Evolutionary conservation across 2,329 filamentous ascomycete genomes (phyloP).

Genomic region (Coccinonectria pachysandricola): DNA sequence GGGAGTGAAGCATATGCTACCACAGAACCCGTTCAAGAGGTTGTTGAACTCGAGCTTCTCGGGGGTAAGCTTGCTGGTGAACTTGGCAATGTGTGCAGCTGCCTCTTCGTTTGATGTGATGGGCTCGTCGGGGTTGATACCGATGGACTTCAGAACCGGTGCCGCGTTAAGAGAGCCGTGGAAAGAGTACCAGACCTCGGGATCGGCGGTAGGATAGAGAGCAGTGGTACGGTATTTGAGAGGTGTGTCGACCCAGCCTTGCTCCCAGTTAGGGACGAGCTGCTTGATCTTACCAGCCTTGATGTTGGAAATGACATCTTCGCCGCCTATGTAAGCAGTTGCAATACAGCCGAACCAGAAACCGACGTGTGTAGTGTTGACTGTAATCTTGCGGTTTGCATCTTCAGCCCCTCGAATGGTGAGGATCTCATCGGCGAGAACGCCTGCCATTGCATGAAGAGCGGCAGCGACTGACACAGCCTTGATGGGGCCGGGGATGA

Average conservation of each 20-base stretch:
- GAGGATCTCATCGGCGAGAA: slow-evolving; percentile 27
- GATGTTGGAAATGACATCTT: background rate
- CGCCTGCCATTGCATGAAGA: slow-evolving; percentile 24
- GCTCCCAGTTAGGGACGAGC: background rate
- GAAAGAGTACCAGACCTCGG: slow-evolving; percentile 37
- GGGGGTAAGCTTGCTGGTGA: slow-evolving; percentile 10
- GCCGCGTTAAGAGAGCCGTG: slow-evolving; percentile 39
- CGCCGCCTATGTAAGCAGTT: background rate
- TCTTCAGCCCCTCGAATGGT: slow-evolving; percentile 18
- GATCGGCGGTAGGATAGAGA: slow-evolving; percentile 37
- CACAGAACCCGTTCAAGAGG: slow-evolving; percentile 15
- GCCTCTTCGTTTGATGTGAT: slow-evolving; percentile 16
- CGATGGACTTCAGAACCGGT: slow-evolving; percentile 34
- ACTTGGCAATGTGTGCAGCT: slow-evolving; percentile 10
- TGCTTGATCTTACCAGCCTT: slow-evolving; percentile 1
- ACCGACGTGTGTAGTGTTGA: slow-evolving; percentile 34
- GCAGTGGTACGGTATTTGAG: slow-evolving; percentile 19
- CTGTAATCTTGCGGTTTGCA: slow-evolving; percentile 19
- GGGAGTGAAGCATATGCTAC: slow-evolving; percentile 16
- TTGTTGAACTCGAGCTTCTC: slow-evolving; percentile 15
- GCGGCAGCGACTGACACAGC: slow-evolving; percentile 22
- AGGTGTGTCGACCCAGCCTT: background rate
- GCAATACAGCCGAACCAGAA: slow-evolving; percentile 3
- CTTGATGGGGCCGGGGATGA: slow-evolving; percentile 27
- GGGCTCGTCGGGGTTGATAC: slow-evolving; percentile 18